Evolutionary conservation across 345 rosid species (phyloP).

Genomic region (Eucalyptus erythrocorys): DNA sequence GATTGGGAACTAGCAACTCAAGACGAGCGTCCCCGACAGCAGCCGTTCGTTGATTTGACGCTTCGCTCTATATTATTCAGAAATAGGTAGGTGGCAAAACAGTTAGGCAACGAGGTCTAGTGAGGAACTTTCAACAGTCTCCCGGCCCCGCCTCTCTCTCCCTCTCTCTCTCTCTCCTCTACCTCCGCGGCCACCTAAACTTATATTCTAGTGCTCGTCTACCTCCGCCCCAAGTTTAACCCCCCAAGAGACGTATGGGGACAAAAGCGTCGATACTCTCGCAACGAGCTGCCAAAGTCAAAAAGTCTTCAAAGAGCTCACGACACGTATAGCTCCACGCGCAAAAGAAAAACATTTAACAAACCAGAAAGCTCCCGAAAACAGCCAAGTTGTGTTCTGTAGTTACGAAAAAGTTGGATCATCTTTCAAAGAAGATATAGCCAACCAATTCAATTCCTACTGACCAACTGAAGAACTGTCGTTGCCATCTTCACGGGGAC

Average conservation of each 20-base stretch:
- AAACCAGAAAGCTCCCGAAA: background rate
- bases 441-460: background rate
- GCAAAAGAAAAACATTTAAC: background rate
- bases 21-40: background rate
- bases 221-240: background rate
- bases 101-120: background rate
- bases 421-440: background rate
- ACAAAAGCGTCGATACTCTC: background rate
- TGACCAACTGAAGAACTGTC: background rate
- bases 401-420: background rate
- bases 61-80: background rate
- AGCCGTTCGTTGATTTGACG: background rate
- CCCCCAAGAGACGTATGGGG: background rate
- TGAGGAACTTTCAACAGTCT: background rate
- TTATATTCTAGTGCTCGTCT: background rate
- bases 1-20: background rate
- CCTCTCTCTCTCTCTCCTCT: background rate
- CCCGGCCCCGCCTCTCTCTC: too few species aligned
- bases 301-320: background rate
- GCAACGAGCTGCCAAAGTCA: background rate
- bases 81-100: background rate
- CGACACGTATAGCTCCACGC: background rate
- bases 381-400: background rate
- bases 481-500: background rate
- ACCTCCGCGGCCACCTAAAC: background rate